A percentile compares a stretch with the other conserved stretches of the same genome.
Evolutionary conservation across 305 asterid genomes (phyloP).

Genomic region (Solanum chacoense): DNA sequence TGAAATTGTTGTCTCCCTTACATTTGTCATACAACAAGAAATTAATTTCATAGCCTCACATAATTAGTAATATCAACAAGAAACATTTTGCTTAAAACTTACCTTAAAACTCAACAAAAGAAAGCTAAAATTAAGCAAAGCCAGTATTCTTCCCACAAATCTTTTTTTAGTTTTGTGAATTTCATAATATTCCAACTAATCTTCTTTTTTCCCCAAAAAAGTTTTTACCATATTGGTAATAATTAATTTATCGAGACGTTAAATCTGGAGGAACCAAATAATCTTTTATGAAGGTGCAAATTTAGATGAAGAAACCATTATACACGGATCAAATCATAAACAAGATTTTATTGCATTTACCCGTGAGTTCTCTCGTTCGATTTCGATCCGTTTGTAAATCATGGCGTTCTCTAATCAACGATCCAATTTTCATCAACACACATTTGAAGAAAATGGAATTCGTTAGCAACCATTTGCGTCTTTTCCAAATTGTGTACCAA

Average conservation of each 20-base stretch:
- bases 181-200: not conserved
- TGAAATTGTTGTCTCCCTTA: not conserved
- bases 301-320: not conserved
- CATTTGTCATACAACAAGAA: not conserved
- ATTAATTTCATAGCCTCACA: not conserved
- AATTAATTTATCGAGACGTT: not conserved
- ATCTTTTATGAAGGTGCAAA: not conserved
- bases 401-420: not conserved
- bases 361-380: not conserved
- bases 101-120: not conserved
- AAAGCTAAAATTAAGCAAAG: not conserved
- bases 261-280: not conserved
- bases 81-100: not conserved
- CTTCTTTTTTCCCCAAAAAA: not conserved
- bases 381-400: not conserved
- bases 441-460: not conserved
- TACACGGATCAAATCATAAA: not conserved
- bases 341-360: not conserved
- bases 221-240: not conserved
- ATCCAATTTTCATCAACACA: not conserved
- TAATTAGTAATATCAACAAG: not conserved
- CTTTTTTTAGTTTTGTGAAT: not conserved
- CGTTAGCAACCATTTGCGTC: not conserved
- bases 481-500: not conserved
- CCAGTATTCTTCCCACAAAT: not conserved